These are phyloP conservation scores for Sphaerulina populicola DNA, from an alignment of 2,329 filamentous ascomycete species.

Conservation along the genomic window DNA sequence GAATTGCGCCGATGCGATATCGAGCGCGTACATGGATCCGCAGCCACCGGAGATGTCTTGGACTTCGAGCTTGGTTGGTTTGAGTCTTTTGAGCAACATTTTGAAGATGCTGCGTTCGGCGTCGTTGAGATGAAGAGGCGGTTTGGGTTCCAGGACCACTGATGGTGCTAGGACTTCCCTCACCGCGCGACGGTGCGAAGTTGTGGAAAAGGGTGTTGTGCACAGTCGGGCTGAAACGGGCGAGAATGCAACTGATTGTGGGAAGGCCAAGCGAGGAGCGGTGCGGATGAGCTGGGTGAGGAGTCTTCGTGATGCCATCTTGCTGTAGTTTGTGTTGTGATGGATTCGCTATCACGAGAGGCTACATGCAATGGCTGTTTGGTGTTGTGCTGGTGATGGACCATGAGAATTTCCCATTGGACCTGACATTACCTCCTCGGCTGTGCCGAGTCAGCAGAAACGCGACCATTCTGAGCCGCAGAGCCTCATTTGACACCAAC, in stretches of 20 bases:
- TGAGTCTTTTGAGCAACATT: slow-evolving; percentile 37
- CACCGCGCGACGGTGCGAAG: background rate
- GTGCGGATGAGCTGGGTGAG: slow-evolving; percentile 1
- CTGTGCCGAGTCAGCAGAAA: background rate
- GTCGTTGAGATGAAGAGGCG: slow-evolving; percentile 43
- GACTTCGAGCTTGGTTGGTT: slow-evolving; percentile 46
- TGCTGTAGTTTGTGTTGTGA: background rate
- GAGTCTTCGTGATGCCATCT: slow-evolving; percentile 11
- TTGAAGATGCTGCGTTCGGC: slow-evolving; percentile 43
- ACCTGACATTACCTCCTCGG: slow-evolving; percentile 10
- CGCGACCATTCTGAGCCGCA: slow-evolving; percentile 7
- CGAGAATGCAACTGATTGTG: background rate
- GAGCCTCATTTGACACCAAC: slow-evolving; percentile 8
- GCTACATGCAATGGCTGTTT: background rate
- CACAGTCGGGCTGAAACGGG: background rate
- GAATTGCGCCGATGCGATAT: slow-evolving; percentile 65
- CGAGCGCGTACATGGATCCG: slow-evolving; percentile 79
- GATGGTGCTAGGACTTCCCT: background rate
- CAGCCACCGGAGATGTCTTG: slow-evolving; percentile 77
- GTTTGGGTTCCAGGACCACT: slow-evolving; percentile 5
- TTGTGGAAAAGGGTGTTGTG: background rate
- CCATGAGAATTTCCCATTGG: background rate
- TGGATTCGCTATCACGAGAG: background rate
- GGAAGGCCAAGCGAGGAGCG: background rate
- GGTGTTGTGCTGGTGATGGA: too few relatives aligned